phyloP scores from a whole-genome alignment of 305 asterid genomes.

The Vinca major region DNA sequence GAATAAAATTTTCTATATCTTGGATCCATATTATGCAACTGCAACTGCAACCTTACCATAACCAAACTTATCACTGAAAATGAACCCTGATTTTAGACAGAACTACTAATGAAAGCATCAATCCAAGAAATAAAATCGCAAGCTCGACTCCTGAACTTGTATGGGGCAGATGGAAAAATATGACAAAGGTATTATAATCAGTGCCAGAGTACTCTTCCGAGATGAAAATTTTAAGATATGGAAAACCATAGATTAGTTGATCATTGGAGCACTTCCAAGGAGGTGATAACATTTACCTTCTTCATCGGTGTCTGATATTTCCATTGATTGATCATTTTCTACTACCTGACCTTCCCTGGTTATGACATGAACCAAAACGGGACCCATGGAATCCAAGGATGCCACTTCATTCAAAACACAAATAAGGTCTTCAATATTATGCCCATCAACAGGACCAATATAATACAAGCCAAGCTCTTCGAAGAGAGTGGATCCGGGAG shows the following conservation, averaged over 20 bases:
- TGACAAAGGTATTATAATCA: not conserved
- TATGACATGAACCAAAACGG: slow-evolving; percentile 76
- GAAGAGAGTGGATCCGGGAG: slow-evolving; percentile 78
- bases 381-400: slow-evolving; percentile 77
- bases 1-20: no score
- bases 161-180: not conserved
- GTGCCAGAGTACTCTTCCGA: not conserved
- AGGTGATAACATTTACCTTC: slow-evolving; percentile 30
- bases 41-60: no score
- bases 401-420: slow-evolving; percentile 75
- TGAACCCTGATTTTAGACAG: not conserved
- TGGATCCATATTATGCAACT: no score
- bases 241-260: not conserved
- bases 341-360: slow-evolving; percentile 43
- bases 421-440: slow-evolving; percentile 70
- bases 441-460: slow-evolving; percentile 88
- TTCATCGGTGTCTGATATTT: slow-evolving; percentile 19
- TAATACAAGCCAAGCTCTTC: slow-evolving; percentile 92
- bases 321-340: slow-evolving; percentile 24
- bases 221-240: not conserved
- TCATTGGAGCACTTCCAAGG: not conserved
- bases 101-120: no score
- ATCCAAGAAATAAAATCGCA: not conserved
- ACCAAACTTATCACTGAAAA: not conserved
- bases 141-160: not conserved